Conservation (phyloP, 176 grass and related monocot species). For the Paspalum vaginatum region DNA sequence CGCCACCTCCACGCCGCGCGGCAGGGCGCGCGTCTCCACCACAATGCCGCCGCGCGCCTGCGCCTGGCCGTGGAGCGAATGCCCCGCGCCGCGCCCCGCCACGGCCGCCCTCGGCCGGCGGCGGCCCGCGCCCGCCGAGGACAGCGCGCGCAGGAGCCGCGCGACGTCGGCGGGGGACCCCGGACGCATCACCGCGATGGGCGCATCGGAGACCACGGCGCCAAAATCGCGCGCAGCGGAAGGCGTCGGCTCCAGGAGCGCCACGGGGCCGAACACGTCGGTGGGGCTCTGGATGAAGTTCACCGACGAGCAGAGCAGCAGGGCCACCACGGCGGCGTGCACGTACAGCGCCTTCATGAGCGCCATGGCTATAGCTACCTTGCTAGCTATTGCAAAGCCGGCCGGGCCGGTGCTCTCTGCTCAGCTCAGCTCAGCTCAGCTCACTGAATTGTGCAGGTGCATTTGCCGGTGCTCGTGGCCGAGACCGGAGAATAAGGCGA, state of each 20-base stretch:
- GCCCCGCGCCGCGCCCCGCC: constrained; percentile 66
- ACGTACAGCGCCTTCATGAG: constrained; percentile 5
- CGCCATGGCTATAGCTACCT: constrained; percentile 14
- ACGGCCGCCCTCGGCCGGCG: constrained; percentile 40
- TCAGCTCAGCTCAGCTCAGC: not conserved
- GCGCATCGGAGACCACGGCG: constrained; percentile 52
- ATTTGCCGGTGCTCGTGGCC: constrained; percentile 21
- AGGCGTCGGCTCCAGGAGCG: constrained; percentile 45
- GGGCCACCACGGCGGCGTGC: constrained; percentile 35
- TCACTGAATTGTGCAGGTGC: not conserved
- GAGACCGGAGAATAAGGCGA: not conserved
- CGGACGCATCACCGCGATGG: constrained; percentile 59
- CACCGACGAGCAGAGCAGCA: constrained; percentile 54
- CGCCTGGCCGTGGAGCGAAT: constrained; percentile 86
- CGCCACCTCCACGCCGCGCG: constrained; percentile 38
- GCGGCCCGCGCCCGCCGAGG: constrained; percentile 8
- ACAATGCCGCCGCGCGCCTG: constrained; percentile 83
- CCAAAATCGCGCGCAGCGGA: constrained; percentile 68
- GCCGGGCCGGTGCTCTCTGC: too few species aligned
- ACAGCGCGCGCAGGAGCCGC: constrained; percentile 60
- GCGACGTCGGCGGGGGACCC: constrained; percentile 61
- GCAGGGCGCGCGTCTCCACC: constrained; percentile 69
- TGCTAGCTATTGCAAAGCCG: not conserved
- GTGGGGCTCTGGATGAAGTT: constrained; percentile 83
- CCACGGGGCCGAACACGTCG: constrained; percentile 56